phyloP scores from a whole-genome alignment of 2,329 filamentous ascomycete genomes.

The Teratosphaeria gauchensis region DNA sequence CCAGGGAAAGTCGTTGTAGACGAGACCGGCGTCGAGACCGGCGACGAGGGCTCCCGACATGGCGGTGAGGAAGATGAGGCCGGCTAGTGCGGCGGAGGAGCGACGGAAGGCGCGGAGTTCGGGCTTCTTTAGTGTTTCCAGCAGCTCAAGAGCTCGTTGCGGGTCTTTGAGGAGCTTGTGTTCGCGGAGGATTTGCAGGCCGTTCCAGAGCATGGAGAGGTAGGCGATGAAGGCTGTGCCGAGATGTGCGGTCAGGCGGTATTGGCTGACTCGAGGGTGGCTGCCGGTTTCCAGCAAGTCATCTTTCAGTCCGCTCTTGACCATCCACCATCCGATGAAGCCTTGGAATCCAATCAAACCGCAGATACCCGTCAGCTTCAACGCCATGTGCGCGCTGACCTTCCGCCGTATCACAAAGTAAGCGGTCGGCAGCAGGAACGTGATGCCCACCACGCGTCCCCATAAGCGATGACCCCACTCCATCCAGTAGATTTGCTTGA shows the following conservation, averaged over 20 bases:
- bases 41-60: constrained; percentile 92
- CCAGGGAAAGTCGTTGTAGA: constrained; percentile 97
- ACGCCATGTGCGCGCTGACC: constrained; percentile 69
- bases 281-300: constrained; percentile 86
- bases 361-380: constrained; percentile 71
- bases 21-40: constrained; percentile 87
- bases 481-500: constrained; percentile 99
- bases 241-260: constrained; percentile 81
- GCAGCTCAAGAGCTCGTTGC: constrained; percentile 42
- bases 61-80: constrained; percentile 76
- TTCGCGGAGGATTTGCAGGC: constrained; percentile 71
- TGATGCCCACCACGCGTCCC: constrained; percentile 83
- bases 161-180: constrained; percentile 60
- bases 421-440: constrained; percentile 76
- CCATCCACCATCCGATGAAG: constrained; percentile 99
- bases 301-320: constrained; percentile 89
- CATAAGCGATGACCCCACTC: constrained; percentile 95
- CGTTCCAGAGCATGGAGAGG: constrained; percentile 85
- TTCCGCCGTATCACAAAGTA: constrained; percentile 78
- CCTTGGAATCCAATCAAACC: constrained; percentile 90
- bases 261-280: constrained; percentile 89
- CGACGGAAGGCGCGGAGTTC: constrained; percentile 64
- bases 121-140: constrained; percentile 56
- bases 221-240: constrained; percentile 89
- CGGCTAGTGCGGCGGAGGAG: constrained; percentile 59